Evolutionary conservation across 768 basidiomycete genomes (phyloP).

Genomic region (Lactarius sp.): DNA sequence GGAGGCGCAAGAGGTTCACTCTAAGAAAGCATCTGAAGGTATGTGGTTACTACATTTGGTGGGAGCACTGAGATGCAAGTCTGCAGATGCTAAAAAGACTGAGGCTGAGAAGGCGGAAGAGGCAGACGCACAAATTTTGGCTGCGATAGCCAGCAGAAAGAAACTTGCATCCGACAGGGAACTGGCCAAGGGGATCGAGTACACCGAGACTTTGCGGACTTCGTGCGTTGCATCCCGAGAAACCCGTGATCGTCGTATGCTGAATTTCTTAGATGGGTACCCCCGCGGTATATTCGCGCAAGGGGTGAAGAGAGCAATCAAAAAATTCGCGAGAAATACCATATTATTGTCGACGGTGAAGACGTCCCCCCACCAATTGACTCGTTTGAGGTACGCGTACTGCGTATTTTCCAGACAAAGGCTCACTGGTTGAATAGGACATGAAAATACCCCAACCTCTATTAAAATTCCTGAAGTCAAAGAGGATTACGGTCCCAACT

Average conservation of each 20-base stretch:
- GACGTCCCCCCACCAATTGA: conserved; percentile 91
- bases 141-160: conserved; percentile 84
- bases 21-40: conserved; percentile 79
- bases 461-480: conserved; percentile 74
- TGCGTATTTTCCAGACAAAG: conserved; percentile 11
- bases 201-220: conserved; percentile 79
- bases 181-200: conserved; percentile 87
- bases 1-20: conserved; percentile 95
- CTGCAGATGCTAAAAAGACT: conserved; percentile 78
- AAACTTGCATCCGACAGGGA: conserved; percentile 93
- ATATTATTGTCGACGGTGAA: conserved; percentile 93
- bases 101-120: conserved; percentile 83
- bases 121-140: conserved; percentile 84
- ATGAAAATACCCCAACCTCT: conserved; percentile 97
- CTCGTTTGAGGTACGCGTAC: conserved; percentile 61
- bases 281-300: conserved; percentile 78
- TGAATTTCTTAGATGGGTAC: conserved; percentile 66
- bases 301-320: conserved; percentile 64
- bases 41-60: conserved; percentile 19
- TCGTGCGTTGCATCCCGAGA: conserved; percentile 48
- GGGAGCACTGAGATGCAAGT: conserved; percentile 1
- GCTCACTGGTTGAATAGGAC: conserved; percentile 48
- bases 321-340: conserved; percentile 79
- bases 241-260: background rate
- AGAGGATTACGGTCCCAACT: conserved; percentile 82